Evolutionary conservation across 75 land plant genomes (phyloP).

Genomic region (Cupressus sempervirens): DNA sequence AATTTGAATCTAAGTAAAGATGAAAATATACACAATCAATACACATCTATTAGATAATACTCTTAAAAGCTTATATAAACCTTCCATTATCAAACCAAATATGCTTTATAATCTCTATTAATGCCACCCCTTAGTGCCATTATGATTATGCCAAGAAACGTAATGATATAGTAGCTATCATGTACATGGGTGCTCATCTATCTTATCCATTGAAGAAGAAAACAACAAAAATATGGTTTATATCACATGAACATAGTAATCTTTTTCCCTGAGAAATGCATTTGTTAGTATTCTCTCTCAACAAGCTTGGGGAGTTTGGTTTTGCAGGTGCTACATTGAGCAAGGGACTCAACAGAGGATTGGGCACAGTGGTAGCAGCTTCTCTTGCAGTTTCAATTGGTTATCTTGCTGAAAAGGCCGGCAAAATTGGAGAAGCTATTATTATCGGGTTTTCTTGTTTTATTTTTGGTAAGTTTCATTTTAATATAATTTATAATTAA

Average conservation of each 20-base stretch:
- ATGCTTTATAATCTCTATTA: too few relatives aligned
- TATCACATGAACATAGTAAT: neutral
- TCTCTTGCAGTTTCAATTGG: slow-evolving; percentile 40
- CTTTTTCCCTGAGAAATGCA: neutral
- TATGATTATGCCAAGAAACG: too few relatives aligned
- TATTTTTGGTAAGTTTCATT: slow-evolving; percentile 25
- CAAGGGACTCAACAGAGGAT: slow-evolving; percentile 50
- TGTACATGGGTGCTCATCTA: too few relatives aligned
- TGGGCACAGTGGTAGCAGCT: slow-evolving; percentile 53
- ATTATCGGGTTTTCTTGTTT: slow-evolving; percentile 41
- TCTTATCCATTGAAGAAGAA: neutral
- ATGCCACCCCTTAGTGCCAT: too few relatives aligned
- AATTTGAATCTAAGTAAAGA: too few relatives aligned
- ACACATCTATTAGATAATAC: too few relatives aligned
- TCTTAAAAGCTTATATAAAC: too few relatives aligned
- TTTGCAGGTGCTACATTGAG: slow-evolving; percentile 62
- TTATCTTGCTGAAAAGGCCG: slow-evolving; percentile 32
- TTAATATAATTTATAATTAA: neutral
- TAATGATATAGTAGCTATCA: too few relatives aligned
- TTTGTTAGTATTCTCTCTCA: too few relatives aligned
- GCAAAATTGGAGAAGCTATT: slow-evolving; percentile 19
- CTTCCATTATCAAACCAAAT: too few relatives aligned
- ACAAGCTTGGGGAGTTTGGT: neutral
- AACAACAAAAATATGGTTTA: too few relatives aligned
- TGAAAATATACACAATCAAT: too few relatives aligned